Base-by-base conservation (phyloP, 2,329 filamentous ascomycete species). In the Penicillium sp. region DNA sequence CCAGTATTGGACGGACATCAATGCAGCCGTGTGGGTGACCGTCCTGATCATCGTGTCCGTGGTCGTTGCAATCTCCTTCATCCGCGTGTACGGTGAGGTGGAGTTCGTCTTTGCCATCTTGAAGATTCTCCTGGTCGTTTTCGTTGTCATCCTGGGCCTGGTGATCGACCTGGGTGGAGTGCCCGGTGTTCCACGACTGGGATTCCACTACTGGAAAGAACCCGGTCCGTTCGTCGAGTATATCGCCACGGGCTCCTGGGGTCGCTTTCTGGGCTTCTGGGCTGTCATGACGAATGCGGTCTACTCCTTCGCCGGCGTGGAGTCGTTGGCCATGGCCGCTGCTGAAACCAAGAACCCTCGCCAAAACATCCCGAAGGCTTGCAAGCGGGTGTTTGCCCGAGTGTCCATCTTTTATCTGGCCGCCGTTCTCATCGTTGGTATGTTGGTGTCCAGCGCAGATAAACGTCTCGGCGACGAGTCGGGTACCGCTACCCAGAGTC, bases 221-320 rank as follows among this genome's bases (percentile, higher is more conserved):
- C 87, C 87, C 0, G 86, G 85, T 1, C 83, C 85, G 0, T 86
- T 88, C 60, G 83, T 85, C 30, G 81, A 86, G 60, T 82, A 86
- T 63, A 79, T 88, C n/a, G 76, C 77, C 2, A 74, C 72, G 0
- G 83, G 82, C 0, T 59, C 64, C 4, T 82, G 77, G 73, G 86
- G 86, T 13, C 75, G 77, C 13, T 89, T 90, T 63, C 75, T 89
- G 4, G 82, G 81, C 14, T 82, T 82, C 56, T 85, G 76, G 71
- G 70, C 68, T 27, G 76, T 75, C 45, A 76, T 81, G 60, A 63
- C 69, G 38, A 70, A 69, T 36, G 69, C 72, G 3, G 64, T 69
- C 1, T 74, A 71, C 48, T 65, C 69, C 2, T 74, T 67, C 42
- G 64, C 61, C 4, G 70, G 70, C 13, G 65, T 70, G 14, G 80